These are phyloP conservation scores for Saturnispora kantuleensis DNA, from an alignment of 805 yeast genomes.

Conservation along the genomic window DNA sequence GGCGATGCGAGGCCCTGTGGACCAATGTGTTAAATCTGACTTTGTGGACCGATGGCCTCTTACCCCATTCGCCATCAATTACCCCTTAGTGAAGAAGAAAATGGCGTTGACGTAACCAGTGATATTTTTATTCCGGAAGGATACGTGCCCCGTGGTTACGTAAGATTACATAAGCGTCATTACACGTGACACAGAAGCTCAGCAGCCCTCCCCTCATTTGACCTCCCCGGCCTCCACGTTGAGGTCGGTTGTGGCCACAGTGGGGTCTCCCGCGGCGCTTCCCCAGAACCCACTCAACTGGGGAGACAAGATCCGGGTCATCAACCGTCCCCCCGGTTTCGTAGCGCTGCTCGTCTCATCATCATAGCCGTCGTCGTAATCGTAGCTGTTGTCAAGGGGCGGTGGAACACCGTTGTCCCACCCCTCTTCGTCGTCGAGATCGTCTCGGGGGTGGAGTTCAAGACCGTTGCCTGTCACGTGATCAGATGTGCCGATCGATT, in stretches of 20 bases:
- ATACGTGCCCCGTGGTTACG: too few relatives aligned
- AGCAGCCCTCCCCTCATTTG: too few relatives aligned
- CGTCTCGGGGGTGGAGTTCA: constrained; percentile 6
- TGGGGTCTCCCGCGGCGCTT: background rate
- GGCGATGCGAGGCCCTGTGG: too few relatives aligned
- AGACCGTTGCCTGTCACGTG: too few relatives aligned
- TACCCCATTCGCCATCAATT: background rate
- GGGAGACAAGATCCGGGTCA: constrained; percentile 4
- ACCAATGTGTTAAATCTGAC: background rate
- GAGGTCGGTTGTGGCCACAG: background rate
- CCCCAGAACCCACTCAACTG: constrained; percentile 1
- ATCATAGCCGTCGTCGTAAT: constrained; percentile 23
- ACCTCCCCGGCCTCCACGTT: too few relatives aligned
- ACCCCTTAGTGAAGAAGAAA: background rate
- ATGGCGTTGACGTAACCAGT: constrained; percentile 4
- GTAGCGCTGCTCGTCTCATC: constrained; percentile 8
- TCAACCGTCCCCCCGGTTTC: background rate
- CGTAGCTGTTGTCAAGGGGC: background rate
- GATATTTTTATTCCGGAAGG: too few relatives aligned
- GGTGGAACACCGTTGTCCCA: constrained; percentile 3
- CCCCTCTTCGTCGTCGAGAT: constrained; percentile 21
- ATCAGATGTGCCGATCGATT: too few relatives aligned
- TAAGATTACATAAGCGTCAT: background rate
- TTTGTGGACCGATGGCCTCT: constrained; percentile 3
- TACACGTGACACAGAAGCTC: background rate